phyloP scores from a whole-genome alignment of 495 filamentous ascomycete genomes.

The Penicillium diatomitis region DNA sequence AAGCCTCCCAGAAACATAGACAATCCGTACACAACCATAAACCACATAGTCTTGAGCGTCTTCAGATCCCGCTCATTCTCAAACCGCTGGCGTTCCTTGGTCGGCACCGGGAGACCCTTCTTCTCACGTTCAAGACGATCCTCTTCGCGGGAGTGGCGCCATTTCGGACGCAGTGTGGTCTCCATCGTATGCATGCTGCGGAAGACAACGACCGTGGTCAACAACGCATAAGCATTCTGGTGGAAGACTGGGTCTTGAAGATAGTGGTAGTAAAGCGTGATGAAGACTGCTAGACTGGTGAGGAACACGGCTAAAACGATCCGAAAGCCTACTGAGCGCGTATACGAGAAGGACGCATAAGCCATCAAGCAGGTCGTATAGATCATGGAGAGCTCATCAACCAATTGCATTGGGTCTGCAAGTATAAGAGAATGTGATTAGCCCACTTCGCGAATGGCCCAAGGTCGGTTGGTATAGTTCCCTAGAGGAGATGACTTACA shows the following conservation, averaged over 20 bases:
- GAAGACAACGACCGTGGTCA: constrained; percentile 71
- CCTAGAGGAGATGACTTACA: constrained; percentile 37
- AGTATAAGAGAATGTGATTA: constrained; percentile 7
- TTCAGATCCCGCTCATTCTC: constrained; percentile 46
- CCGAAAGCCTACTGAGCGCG: constrained; percentile 44
- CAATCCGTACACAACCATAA: constrained; percentile 62
- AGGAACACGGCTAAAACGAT: constrained; percentile 52
- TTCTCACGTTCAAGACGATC: constrained; percentile 31
- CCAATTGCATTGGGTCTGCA: constrained; percentile 91
- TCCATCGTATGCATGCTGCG: constrained; percentile 92
- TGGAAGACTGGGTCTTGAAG: constrained; percentile 90
- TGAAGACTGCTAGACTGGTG: constrained; percentile 58
- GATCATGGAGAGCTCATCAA: constrained; percentile 96
- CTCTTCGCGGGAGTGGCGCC: constrained; percentile 35
- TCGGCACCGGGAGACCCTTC: constrained; percentile 31
- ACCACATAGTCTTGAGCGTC: constrained; percentile 67
- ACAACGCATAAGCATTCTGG: constrained; percentile 73
- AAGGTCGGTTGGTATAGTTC: too few species aligned
- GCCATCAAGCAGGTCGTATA: constrained; percentile 94
- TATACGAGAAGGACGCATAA: constrained; percentile 78
- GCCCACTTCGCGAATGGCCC: background rate
- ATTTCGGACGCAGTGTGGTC: constrained; percentile 53
- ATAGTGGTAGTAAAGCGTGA: constrained; percentile 89
- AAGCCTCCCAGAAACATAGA: constrained; percentile 76
- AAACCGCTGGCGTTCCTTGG: constrained; percentile 34